Evolutionary conservation across 1,139 yeast species (phyloP), one percentile per base, ranked within the genome.

Genomic region (Hyphopichia khmerensis): DNA sequence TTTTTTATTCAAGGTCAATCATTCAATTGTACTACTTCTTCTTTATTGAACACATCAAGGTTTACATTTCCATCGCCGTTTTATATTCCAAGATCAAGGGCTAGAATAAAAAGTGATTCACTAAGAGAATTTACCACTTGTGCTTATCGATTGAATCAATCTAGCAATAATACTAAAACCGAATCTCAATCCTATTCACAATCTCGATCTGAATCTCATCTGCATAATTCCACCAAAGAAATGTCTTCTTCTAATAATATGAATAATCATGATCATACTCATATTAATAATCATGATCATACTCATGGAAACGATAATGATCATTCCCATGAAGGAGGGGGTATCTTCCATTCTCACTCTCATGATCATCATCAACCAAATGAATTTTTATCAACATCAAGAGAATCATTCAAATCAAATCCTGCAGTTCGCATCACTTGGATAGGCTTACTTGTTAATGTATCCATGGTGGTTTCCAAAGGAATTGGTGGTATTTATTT

Each of bases 401-500:
- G 61, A 8, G 50, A 53, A 17, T 64, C 73, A 11, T 62, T 71
- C 38, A 51, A 62, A 26, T 52, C 67, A 23, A 88, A 89, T 60
- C 96, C 96, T 1, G 97, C 96, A 7, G 96, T 90, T 15, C 75
- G 95, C 49, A 90, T 93, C 55, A 93, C 99, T 1, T 86, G 96
- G 89, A 72, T 91, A 40, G 99, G 99, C 0, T 72, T 93, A 35
- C 65, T 84, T 27, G 89, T 87, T 41, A 93, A 93, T 57, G 79
- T 89, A 14, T 82, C 86, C 16, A 84, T 93, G 85, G 97, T 96
- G 0, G 70, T 79, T 6, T 84, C 95, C 26, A 93, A 93, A 60
- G 93, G 90, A 19, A 63, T 83, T 21, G 98, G 98, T 21, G 99
- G 99, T 3, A 74, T 89, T 15, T 82, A 82, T 38, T 93, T 93